Conservation (phyloP, 192 early-diverging fungal species). For the Glomus cerebriforme region DNA sequence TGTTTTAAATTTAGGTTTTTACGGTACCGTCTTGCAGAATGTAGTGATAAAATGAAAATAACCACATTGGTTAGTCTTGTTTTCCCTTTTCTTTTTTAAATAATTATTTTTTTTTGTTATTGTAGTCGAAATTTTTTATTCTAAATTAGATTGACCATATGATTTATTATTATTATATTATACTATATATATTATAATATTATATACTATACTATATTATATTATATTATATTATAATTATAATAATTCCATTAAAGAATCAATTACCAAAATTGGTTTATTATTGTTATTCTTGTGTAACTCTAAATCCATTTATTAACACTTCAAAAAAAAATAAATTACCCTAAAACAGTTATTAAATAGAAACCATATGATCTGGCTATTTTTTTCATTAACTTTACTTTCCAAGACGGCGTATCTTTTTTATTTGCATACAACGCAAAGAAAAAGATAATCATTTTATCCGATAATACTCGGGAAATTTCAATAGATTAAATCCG, state of each 20-base stretch:
- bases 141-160: no score
- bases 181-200: no score
- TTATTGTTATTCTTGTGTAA: neutral
- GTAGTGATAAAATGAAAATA: neutral
- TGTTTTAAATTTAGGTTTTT: neutral
- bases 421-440: neutral
- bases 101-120: neutral
- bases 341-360: neutral
- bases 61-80: neutral
- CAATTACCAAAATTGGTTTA: neutral
- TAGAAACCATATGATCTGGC: no score
- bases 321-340: neutral
- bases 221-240: no score
- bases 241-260: no score
- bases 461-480: neutral
- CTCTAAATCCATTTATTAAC: neutral
- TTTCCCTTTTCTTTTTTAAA: neutral
- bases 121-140: no score
- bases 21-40: neutral
- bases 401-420: neutral
- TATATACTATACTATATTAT: no score
- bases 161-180: no score
- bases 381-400: neutral
- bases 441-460: neutral
- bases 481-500: neutral